Conservation (phyloP, 1,284 basidiomycete species). For the Melampsora abietis-canadensis region DNA sequence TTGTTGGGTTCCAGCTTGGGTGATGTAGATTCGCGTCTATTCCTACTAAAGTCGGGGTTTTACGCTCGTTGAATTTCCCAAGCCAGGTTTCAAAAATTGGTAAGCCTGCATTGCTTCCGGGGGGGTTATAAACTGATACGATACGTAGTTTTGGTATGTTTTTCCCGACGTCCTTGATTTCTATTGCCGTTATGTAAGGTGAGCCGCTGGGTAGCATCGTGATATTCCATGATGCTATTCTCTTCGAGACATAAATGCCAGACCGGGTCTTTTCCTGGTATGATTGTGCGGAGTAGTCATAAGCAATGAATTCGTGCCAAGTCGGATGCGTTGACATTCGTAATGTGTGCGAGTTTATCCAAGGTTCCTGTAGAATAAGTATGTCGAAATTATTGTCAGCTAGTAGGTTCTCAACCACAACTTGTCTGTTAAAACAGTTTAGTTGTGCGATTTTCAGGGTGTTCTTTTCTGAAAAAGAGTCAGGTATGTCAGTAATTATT, state of each 20-base stretch:
- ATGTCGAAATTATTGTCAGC: neutral
- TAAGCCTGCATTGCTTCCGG: neutral
- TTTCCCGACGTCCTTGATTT: neutral
- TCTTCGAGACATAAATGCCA: conserved; percentile 3
- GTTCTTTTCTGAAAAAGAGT: neutral
- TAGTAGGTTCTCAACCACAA: neutral
- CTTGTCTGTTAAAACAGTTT: neutral
- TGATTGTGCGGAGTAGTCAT: neutral
- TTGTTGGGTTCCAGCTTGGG: neutral
- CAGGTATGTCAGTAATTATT: neutral
- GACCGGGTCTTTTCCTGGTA: neutral
- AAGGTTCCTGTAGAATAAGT: conserved; percentile 11
- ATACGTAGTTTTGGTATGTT: neutral
- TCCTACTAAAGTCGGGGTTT: neutral
- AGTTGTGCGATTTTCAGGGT: neutral
- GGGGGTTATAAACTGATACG: neutral
- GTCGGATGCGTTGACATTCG: neutral
- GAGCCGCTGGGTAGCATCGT: neutral
- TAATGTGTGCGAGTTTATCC: neutral
- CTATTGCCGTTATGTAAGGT: neutral
- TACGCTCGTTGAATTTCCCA: neutral
- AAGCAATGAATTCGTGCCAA: too few species aligned
- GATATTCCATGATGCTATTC: neutral
- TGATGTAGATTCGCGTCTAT: too few species aligned
- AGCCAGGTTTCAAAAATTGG: neutral